Evolutionary conservation across 805 yeast species (phyloP), one percentile per base, ranked within the genome.

Genomic region (Saccharomycopsis amapae): DNA sequence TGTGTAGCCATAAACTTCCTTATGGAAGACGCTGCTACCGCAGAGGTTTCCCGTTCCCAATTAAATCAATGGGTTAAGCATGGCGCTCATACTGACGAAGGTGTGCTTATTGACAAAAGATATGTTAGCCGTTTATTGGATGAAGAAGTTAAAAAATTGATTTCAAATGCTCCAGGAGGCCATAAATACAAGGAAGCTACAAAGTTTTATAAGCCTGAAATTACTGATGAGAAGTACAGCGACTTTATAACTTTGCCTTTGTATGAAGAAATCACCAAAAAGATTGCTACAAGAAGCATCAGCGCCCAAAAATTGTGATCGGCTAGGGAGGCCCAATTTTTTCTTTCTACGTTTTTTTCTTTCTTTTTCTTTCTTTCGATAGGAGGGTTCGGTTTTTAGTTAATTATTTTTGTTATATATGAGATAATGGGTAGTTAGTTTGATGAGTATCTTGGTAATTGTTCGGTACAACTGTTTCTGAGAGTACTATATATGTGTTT

Each of bases 11-110:
- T 80, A 65, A 78, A 81, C 69, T 77, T 71, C 63, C 68, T 80
- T 63, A 80, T 80, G 87, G 87, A 80, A 66, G 86, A 80, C 57
- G 86, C 86, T 28, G 86, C 85, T 43, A 80, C 85, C 45, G 86
- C 85, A 42, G 86, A 80, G 62, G 85, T 80, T n/a, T 79, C 84
- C 24, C 72, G 87, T 57, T 71, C 81, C 28, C 83, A 78, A 64
- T 72, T 80, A 56, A 76, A 81, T 75, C 84, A 81, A 61, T 81
- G 88, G 88, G 81, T 79, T 44, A 73, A 74, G 51, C 85, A 79
- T 62, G 75, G 76, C 32, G 75, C 75, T 47, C 56, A 55, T 34
- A 78, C 85, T 38, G 73, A 72, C 52, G 69, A 69, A 51, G 86
- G 86, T 49, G 62, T 62, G 53, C 63, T 60, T 49, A 68, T 81